These are phyloP conservation scores for Mycosphaerella sp. DNA, from an alignment of 2,329 filamentous ascomycete genomes.

Conservation along the genomic window DNA sequence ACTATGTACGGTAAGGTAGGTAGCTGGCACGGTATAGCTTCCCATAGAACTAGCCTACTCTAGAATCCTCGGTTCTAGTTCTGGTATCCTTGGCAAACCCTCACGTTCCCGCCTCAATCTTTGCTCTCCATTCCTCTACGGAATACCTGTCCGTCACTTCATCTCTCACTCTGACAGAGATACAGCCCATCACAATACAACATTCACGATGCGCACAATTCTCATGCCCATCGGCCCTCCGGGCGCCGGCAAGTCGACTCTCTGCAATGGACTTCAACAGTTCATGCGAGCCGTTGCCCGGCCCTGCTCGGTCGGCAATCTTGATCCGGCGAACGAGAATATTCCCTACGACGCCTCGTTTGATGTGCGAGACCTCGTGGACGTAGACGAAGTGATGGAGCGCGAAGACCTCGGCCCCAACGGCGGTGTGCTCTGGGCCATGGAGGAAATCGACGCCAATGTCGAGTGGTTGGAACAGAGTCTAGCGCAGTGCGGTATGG, in stretches of 20 bases:
- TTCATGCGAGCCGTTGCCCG: constrained; percentile 94
- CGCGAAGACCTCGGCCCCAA: constrained; percentile 88
- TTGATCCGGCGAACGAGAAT: constrained; percentile 93
- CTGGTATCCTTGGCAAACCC: too few relatives aligned
- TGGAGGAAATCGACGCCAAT: constrained; percentile 92
- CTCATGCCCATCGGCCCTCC: constrained; percentile 61
- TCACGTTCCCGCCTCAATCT: too few relatives aligned
- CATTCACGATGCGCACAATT: constrained; percentile 22
- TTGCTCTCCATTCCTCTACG: too few relatives aligned
- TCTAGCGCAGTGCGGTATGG: constrained; percentile 53
- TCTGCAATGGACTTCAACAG: constrained; percentile 98
- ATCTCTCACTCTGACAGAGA: not conserved
- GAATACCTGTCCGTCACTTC: too few relatives aligned
- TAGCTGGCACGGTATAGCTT: too few relatives aligned
- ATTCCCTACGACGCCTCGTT: constrained; percentile 84
- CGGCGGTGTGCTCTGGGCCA: constrained; percentile 82
- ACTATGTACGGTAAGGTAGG: too few relatives aligned
- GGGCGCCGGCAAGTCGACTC: constrained; percentile 92
- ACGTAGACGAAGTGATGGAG: constrained; percentile 90
- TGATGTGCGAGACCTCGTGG: constrained; percentile 83
- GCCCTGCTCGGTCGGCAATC: constrained; percentile 90
- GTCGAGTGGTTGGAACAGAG: constrained; percentile 85
- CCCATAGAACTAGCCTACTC: too few relatives aligned
- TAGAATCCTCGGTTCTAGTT: too few relatives aligned
- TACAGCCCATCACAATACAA: not conserved